A percentile compares a stretch with the other conserved stretches of the same genome.
Evolutionary conservation across 805 yeast species (phyloP).

Genomic region (Priceomyces medius): DNA sequence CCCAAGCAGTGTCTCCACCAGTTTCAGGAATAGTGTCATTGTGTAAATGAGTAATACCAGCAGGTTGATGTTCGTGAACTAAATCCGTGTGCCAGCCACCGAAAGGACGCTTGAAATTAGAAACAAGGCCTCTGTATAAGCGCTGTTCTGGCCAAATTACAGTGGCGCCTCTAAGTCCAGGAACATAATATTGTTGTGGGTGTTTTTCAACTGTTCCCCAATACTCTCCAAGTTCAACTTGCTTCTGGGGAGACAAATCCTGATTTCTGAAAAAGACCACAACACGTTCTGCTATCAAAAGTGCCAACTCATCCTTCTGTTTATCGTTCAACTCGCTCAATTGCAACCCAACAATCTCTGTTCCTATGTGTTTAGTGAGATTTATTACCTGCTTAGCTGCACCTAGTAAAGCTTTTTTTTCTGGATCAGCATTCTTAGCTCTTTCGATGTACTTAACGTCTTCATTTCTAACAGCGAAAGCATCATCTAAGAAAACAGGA

Average conservation of each 20-base stretch:
- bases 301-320: slow-evolving; percentile 28
- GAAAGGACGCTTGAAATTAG: slow-evolving; percentile 25
- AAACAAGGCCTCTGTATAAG: slow-evolving; percentile 24
- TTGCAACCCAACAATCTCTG: slow-evolving; percentile 31
- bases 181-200: slow-evolving; percentile 24
- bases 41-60: slow-evolving; percentile 39
- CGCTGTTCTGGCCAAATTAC: slow-evolving; percentile 42
- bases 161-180: slow-evolving; percentile 28
- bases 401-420: slow-evolving; percentile 26
- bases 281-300: slow-evolving; percentile 26
- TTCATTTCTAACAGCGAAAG: slow-evolving; percentile 20
- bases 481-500: slow-evolving; percentile 28
- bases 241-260: slow-evolving; percentile 30
- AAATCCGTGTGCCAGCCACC: slow-evolving; percentile 38
- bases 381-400: slow-evolving; percentile 28
- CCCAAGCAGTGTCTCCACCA: slow-evolving; percentile 58
- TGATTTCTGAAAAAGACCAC: slow-evolving; percentile 31
- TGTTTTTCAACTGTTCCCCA: slow-evolving; percentile 32
- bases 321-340: slow-evolving; percentile 22
- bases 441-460: slow-evolving; percentile 24
- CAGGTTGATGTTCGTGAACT: slow-evolving; percentile 35
- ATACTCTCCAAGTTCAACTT: slow-evolving; percentile 26
- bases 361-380: slow-evolving; percentile 24
- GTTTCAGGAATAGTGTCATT: slow-evolving; percentile 39
- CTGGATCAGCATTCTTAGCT: slow-evolving; percentile 29